Evolutionary conservation across 2,329 filamentous ascomycete species (phyloP), one percentile per base, ranked within the genome.

Genomic region (Diaporthe batatas): DNA sequence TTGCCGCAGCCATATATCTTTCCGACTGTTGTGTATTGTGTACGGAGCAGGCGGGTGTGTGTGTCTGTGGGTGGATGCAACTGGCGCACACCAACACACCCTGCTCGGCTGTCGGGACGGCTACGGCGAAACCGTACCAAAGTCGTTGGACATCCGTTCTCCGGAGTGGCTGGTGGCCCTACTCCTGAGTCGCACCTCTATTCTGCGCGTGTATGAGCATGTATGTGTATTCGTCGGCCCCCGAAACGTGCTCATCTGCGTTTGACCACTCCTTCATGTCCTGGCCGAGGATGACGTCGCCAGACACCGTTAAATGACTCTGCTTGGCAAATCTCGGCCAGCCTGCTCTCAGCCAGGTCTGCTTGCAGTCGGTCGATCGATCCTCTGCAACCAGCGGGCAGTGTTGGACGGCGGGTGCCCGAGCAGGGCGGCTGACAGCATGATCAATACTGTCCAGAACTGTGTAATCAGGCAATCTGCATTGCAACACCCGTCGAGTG

Each of bases 231-330:
- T 51, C 36, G 62, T 65, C 62, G 44, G 18, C 47, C 42, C 32
- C 62, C 62, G 65, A 68, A 68, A 68, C 65, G 47, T 68, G 65
- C 65, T 67, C 62, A 67, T 23, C 29, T 53, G 14, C 32, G 62
- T 53, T 67, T 67, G 47, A 67, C 23, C 21, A 29, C 25, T 29
- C 62, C 51, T 49, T 51, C 42, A 51, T 65, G 44, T 34, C 59
- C 42, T 51, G 25, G 51, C 44, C 44, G 42, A 51, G 7, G 2
- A 65, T 65, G 62, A 65, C 62, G 62, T 51, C 62, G 29, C 34
- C 49, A 21, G 62, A 29, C 16, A 25, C 6, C 14, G 29, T 18
- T 16, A n/a, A 36, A 51, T 65, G 62, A 44, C 62, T 65, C 62
- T 65, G 12, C 32, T 36, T 51, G 62, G 29, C 32, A 29, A 39